These are phyloP conservation scores for Irpex lacteus DNA, from an alignment of 1,284 basidiomycete genomes.

Conservation along the genomic window DNA sequence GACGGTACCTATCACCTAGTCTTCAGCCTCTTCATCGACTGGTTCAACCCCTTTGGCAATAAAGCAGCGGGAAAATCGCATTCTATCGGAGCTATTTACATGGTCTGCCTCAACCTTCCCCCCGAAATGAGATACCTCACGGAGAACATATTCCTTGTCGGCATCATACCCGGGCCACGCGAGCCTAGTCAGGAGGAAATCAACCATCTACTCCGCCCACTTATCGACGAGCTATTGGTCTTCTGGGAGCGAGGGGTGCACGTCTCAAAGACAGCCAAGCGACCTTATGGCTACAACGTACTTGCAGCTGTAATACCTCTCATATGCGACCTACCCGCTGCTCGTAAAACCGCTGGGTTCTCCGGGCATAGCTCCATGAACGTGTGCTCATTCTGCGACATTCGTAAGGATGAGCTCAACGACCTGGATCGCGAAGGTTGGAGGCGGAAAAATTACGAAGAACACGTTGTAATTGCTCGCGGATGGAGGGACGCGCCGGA, in stretches of 20 bases:
- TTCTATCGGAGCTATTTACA: constrained; percentile 5
- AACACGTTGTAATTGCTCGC: constrained; percentile 11
- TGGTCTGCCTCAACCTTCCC: constrained; percentile 29
- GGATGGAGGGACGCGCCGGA: constrained; percentile 24
- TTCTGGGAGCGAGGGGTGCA: constrained; percentile 30
- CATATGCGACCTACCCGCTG: constrained; percentile 33
- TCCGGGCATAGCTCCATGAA: constrained; percentile 5
- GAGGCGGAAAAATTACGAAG: constrained; percentile 4
- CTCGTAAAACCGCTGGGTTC: constrained; percentile 24
- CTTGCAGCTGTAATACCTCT: constrained; percentile 24
- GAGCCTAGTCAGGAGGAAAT: constrained; percentile 31
- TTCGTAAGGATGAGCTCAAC: constrained; percentile 8
- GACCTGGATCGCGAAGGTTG: constrained; percentile 15
- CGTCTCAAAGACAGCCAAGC: constrained; percentile 24
- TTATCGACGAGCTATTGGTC: constrained; percentile 31
- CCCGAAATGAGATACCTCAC: constrained; percentile 21
- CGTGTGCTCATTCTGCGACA: constrained; percentile 20
- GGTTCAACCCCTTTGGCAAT: constrained; percentile 28
- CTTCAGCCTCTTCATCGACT: constrained; percentile 27
- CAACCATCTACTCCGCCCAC: constrained; percentile 33
- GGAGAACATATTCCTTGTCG: constrained; percentile 29
- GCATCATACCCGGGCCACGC: constrained; percentile 35
- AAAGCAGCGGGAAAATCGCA: constrained; percentile 23
- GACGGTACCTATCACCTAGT: constrained; percentile 15
- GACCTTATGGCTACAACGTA: constrained; percentile 24